Evolutionary conservation across 1,284 basidiomycete genomes (phyloP).

Genomic region (Apiotrichum brassicae): DNA sequence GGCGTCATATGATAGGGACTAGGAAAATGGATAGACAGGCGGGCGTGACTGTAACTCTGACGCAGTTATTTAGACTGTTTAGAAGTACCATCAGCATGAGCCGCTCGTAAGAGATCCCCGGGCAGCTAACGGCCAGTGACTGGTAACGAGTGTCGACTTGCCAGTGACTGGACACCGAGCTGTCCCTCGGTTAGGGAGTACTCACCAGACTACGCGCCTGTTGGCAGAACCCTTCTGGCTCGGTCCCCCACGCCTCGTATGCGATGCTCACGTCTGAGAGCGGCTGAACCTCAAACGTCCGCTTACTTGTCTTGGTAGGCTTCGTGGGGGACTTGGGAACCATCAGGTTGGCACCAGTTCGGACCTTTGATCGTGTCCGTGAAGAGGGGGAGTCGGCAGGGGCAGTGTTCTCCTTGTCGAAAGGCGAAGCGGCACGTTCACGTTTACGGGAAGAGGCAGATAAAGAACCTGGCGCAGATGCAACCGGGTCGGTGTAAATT

Average conservation of each 20-base stretch:
- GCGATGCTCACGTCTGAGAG: slow-evolving; percentile 40
- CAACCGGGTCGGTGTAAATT: slow-evolving; percentile 4
- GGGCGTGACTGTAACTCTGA: background rate
- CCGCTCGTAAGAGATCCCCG: background rate
- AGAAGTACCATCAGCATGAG: background rate
- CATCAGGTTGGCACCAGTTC: background rate
- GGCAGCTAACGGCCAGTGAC: background rate
- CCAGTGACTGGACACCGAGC: no score
- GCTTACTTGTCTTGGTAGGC: background rate
- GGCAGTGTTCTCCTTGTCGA: slow-evolving; percentile 28
- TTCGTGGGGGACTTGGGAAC: background rate
- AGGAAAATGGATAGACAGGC: no score
- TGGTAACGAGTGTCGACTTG: no score
- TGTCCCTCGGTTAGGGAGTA: no score
- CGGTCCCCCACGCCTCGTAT: slow-evolving; percentile 36
- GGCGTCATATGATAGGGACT: background rate
- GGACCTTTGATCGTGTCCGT: slow-evolving; percentile 13
- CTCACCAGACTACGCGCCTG: background rate
- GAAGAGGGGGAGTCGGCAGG: slow-evolving; percentile 21
- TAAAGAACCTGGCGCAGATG: background rate
- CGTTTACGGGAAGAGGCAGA: background rate
- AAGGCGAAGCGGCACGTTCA: background rate
- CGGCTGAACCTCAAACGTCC: slow-evolving; percentile 11
- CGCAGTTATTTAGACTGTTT: background rate
- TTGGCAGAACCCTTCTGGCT: slow-evolving; percentile 34